These are phyloP conservation scores for Diaporthe citrichinensis DNA, from an alignment of 2,329 filamentous ascomycete genomes.

Conservation along the genomic window DNA sequence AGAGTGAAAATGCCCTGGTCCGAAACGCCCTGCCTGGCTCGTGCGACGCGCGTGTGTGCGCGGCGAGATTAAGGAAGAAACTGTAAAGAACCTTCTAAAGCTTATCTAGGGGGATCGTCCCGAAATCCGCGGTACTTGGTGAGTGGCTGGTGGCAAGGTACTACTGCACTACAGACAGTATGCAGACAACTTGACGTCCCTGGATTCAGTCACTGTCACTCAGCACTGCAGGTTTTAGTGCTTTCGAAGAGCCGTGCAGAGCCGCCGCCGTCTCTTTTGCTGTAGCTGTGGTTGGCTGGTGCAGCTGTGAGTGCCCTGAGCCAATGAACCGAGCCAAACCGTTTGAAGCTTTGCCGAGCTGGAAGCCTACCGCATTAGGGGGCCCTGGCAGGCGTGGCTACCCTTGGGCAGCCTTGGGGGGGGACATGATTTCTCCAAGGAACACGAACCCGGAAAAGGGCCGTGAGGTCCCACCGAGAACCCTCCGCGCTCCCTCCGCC, in stretches of 20 bases:
- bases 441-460: constrained; percentile 37
- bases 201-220: not conserved
- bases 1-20: too few species aligned
- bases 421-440: constrained; percentile 9
- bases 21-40: constrained; percentile 23
- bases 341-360: constrained; percentile 28
- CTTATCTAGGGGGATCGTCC: constrained; percentile 12
- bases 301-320: not conserved
- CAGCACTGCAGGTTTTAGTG: not conserved
- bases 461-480: constrained; percentile 33
- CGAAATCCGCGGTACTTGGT: constrained; percentile 4
- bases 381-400: not conserved
- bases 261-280: not conserved
- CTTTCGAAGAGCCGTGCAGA: constrained; percentile 11
- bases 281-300: constrained; percentile 2
- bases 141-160: constrained; percentile 19
- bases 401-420: not conserved
- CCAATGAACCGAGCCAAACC: constrained; percentile 31
- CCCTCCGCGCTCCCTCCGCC: constrained; percentile 27
- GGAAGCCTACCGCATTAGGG: constrained; percentile 14
- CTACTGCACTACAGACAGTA: not conserved
- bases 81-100: constrained; percentile 28
- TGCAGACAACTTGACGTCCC: not conserved
- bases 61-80: constrained; percentile 5
- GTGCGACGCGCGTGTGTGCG: constrained; percentile 7